Evolutionary conservation across 192 early-diverging fungal genomes (phyloP).

Genomic region (Mortierella hygrophila): DNA sequence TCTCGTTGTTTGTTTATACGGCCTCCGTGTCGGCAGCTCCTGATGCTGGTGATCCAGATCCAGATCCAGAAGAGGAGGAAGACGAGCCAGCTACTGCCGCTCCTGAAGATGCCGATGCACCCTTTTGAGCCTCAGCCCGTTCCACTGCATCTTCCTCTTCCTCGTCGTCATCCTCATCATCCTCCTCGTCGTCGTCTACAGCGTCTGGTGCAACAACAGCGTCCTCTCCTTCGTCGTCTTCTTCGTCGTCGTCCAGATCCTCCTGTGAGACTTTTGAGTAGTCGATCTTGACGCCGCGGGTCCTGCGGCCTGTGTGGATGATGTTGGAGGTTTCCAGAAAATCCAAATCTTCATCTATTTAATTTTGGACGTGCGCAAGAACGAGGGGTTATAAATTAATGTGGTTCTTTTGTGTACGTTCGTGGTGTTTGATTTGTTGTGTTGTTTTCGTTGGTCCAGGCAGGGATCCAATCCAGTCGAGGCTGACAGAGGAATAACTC

Average conservation of each 20-base stretch:
- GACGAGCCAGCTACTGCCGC: neutral
- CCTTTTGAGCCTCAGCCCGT: neutral
- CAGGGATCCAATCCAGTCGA: too few relatives aligned
- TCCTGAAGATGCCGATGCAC: neutral
- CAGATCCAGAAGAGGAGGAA: neutral
- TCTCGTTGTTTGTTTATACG: neutral
- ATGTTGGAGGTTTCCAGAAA: conserved; percentile 73
- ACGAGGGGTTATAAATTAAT: neutral
- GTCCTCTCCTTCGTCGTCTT: conserved; percentile 50
- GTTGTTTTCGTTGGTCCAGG: too few relatives aligned
- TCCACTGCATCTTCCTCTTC: conserved; percentile 30
- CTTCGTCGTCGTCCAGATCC: conserved; percentile 62
- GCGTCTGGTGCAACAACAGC: conserved; percentile 23
- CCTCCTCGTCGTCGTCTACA: conserved; percentile 37
- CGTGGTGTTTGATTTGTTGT: too few relatives aligned
- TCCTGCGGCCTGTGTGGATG: conserved; percentile 73
- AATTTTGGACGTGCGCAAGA: neutral
- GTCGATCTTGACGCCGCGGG: conserved; percentile 80
- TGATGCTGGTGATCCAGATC: neutral
- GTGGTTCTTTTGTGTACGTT: neutral
- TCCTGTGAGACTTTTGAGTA: conserved; percentile 77
- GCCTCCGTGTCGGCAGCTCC: neutral
- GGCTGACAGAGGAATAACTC: too few relatives aligned
- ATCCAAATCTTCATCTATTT: conserved; percentile 70
- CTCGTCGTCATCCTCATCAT: conserved; percentile 45